Conservation (phyloP, 2,329 filamentous ascomycete species). For the Aspergillus udagawae region DNA sequence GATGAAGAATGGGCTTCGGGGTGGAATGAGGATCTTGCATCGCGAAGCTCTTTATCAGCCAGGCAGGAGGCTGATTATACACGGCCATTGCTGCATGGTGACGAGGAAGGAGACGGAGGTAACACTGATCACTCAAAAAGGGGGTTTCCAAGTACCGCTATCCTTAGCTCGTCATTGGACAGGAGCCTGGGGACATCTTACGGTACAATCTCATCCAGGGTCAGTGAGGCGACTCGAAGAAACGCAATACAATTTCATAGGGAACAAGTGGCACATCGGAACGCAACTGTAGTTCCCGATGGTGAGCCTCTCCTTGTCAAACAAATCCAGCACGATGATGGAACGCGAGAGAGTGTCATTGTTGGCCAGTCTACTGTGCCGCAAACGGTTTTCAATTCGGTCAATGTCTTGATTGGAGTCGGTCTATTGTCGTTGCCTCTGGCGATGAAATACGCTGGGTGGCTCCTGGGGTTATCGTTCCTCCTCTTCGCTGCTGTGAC, state of each 20-base stretch:
- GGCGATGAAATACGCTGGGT: conserved; percentile 81
- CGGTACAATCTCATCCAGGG: conserved; percentile 54
- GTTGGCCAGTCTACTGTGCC: conserved; percentile 93
- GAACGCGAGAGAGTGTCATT: conserved; percentile 76
- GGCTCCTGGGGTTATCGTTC: conserved; percentile 75
- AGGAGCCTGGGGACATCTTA: conserved; percentile 67
- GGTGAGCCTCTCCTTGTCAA: conserved; percentile 78
- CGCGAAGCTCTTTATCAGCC: conserved; percentile 19
- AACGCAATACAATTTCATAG: conserved; percentile 53
- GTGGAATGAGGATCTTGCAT: conserved; percentile 16
- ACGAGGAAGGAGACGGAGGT: conserved; percentile 25
- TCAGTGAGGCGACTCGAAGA: conserved; percentile 54
- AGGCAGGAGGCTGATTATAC: conserved; percentile 25
- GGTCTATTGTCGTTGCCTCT: conserved; percentile 85
- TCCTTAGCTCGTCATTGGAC: conserved; percentile 55
- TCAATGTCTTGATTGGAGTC: conserved; percentile 87
- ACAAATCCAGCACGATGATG: conserved; percentile 78
- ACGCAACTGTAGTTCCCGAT: conserved; percentile 53
- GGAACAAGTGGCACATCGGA: conserved; percentile 46
- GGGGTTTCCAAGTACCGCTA: conserved; percentile 13
- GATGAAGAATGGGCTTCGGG: conserved; percentile 43
- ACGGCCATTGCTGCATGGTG: conserved; percentile 26
- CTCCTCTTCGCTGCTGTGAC: conserved; percentile 68
- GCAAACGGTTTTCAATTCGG: conserved; percentile 94
- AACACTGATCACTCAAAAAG: conserved; percentile 15